Evolutionary conservation across 331 rosid genomes (phyloP), one percentile per base, ranked within the genome.

Genomic region (Cydonia oblonga): DNA sequence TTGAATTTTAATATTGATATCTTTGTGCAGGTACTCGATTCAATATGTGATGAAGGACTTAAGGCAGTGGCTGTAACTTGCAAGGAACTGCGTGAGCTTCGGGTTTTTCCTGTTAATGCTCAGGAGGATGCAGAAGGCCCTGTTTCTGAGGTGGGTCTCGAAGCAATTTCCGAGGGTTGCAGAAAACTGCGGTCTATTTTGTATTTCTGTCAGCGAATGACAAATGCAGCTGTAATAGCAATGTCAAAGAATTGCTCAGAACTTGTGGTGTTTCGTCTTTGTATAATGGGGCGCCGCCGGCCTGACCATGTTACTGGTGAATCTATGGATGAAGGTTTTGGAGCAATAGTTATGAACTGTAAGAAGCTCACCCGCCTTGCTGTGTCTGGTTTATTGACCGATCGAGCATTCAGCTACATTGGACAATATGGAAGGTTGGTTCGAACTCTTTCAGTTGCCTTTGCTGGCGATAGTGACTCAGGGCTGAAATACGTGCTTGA

Each of bases 341-440:
- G 97, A 58, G 97, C 96, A 70, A 90, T 90, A 72, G 97, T 90
- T 72, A 88, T 29, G 88, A 90, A 90, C 80, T 90, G 97, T 75
- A 90, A 87, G 90, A 89, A 89, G 87, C 92, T 92, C 53, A 92
- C 97, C 28, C 88, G 97, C 26, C 97, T 92, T 24, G 95, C 96
- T 44, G 82, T 82, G 18, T 92, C 97, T 65, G 97, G 97, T 67
- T 81, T 92, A 76, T 86, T 92, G 71, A 92, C 96, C 14, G 96
- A 92, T 75, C 86, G 69, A 40, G 95, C 90, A 63, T 92, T 92
- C 72, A 70, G 73, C 69, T 90, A 88, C 54, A 84, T 92, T 9
- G 97, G 97, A 59, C 74, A 62, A 73, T 82, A 84, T 67, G 97
- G 97, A 53, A 91, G 87, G 74, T 72, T 89, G 82, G 76, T 91